Evolutionary conservation across 2,329 filamentous ascomycete species (phyloP), one percentile per base, ranked within the genome.

Genomic region (Domatiomyces globalis): DNA sequence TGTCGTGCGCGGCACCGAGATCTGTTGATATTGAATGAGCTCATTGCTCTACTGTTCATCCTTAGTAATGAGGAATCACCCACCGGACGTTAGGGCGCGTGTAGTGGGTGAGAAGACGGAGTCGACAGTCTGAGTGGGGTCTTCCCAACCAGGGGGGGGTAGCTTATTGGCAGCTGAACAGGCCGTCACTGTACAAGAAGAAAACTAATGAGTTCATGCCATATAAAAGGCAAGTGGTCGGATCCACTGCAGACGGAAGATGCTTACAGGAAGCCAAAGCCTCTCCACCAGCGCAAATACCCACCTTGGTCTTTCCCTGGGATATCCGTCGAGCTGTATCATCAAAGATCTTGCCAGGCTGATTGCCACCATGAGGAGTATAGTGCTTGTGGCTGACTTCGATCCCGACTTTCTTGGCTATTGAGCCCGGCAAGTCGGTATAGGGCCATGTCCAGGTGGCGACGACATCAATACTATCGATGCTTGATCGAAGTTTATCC

Each of bases 391-490:
- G 73, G 1, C 65, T 67, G 0, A 75, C 67, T 2, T 70, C 62
- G 2, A 78, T 66, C 0, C 67, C 69, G 2, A 84, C 63, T 39
- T 68, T 71, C 42, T 73, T 57, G 0, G 74, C 69, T 5, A 85
- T 61, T 1, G 78, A 65, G 4, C 68, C 70, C 0, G 80, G 78
- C 1, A 83, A 63, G 60, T 84, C 74, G 1, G 70, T 64, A 60
- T 84, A 84, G 0, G 76, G 73, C 80, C 80, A 83, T 0, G 80
- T 82, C 80, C 80, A 84, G 0, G 77, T 78, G 43, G 70, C 72
- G 8, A 83, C 79, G 3, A 82, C 73, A 44, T 74, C 69, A 45
- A 84, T 69, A 56, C 74, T 78, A 60, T 83, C 79, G 49, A 81
- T 74, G 0, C 65, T 63, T 0, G 66, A 59, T 53, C 69, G 69